Percentiles rank a stretch among this genome's conserved stretches.
phyloP scores from a whole-genome alignment of 768 basidiomycete genomes.

The Leccinum rimulosum region DNA sequence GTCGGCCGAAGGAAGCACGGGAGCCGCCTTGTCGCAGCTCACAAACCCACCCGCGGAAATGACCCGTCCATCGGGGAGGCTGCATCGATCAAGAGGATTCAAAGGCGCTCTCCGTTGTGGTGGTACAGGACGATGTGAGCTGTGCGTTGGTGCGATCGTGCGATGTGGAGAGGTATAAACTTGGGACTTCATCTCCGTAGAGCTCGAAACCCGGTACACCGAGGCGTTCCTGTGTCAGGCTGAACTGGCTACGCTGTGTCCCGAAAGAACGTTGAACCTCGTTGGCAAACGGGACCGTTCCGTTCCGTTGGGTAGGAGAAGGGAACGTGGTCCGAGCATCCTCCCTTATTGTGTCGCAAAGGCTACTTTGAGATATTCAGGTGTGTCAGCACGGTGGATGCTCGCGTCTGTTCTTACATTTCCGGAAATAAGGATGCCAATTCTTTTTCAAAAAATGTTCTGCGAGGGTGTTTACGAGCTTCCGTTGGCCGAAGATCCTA shows the following conservation, averaged over 20 bases:
- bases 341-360: constrained; percentile 11
- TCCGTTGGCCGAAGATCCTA: constrained; percentile 9
- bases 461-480: constrained; percentile 13
- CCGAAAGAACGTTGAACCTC: constrained; percentile 8
- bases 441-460: constrained; percentile 8
- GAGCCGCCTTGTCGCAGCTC: constrained; percentile 1
- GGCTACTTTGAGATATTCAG: constrained; percentile 16
- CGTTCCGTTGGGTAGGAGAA: constrained; percentile 9
- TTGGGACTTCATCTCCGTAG: constrained; percentile 27
- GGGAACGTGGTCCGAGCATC: constrained; percentile 10
- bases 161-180: constrained; percentile 21
- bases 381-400: constrained; percentile 1
- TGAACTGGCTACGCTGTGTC: constrained; percentile 28
- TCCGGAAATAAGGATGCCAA: constrained; percentile 20
- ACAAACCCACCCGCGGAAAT: constrained; percentile 26
- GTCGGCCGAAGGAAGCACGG: constrained; percentile 10
- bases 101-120: constrained; percentile 13
- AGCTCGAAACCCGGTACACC: constrained; percentile 25
- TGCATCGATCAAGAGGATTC: constrained; percentile 15
- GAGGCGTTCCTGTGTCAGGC: constrained; percentile 28
- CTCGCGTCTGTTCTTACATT: background rate
- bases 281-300: constrained; percentile 12
- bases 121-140: constrained; percentile 7
- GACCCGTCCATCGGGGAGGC: constrained; percentile 5
- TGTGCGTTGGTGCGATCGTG: constrained; percentile 26